These are phyloP conservation scores for Cladobotryum mycophilum DNA, from an alignment of 2,329 filamentous ascomycete genomes.

Conservation along the genomic window DNA sequence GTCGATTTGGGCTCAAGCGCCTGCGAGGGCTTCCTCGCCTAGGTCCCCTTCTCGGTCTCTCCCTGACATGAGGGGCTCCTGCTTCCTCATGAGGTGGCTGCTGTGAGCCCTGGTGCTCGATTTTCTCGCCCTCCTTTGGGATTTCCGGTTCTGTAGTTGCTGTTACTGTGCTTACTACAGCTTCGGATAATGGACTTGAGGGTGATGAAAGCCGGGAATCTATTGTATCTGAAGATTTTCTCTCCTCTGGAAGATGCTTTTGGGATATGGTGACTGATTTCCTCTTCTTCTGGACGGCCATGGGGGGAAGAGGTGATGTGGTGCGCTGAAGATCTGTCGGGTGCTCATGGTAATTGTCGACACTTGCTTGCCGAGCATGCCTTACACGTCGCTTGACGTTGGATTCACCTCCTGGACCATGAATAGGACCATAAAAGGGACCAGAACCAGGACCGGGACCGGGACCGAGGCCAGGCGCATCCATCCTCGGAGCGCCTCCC, in stretches of 20 bases:
- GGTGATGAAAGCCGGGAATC: background rate
- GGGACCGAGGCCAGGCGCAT: background rate
- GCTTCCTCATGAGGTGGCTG: background rate
- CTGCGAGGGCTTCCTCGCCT: slow-evolving; percentile 8
- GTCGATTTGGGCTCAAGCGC: slow-evolving; percentile 5
- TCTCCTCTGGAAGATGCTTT: background rate
- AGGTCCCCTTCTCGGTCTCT: background rate
- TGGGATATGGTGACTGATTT: background rate
- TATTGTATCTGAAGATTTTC: slow-evolving; percentile 1
- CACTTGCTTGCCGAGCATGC: slow-evolving; percentile 3
- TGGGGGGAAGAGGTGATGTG: slow-evolving; percentile 4
- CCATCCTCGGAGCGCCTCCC: background rate
- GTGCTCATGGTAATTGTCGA: slow-evolving; percentile 1
- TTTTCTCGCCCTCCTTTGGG: background rate
- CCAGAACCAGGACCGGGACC: background rate
- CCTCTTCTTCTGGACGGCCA: background rate
- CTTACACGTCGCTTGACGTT: slow-evolving; percentile 4
- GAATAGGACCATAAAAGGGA: background rate
- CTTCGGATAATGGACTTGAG: background rate
- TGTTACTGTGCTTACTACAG: background rate
- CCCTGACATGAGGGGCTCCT: background rate
- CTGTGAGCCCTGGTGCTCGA: background rate
- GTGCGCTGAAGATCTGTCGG: background rate
- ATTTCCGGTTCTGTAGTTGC: background rate
- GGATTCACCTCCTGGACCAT: background rate